phyloP scores from a whole-genome alignment of 2,329 filamentous ascomycete species.

The Balansia obtecta region DNA sequence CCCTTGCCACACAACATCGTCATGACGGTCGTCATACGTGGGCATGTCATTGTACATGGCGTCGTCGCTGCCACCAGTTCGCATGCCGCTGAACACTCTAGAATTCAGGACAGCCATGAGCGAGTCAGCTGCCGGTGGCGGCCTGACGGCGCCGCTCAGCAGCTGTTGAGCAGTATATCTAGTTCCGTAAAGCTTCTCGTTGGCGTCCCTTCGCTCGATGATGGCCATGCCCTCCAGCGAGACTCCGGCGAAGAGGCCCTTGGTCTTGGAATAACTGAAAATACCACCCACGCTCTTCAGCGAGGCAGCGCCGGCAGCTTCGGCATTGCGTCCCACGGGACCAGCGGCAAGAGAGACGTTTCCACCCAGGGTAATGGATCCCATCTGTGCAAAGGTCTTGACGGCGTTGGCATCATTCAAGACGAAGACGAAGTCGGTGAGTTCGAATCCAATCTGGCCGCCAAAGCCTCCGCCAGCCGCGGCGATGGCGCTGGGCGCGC shows the following conservation, averaged over 20 bases:
- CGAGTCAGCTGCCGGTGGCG: constrained; percentile 71
- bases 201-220: constrained; percentile 90
- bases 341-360: constrained; percentile 95
- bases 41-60: constrained; percentile 89
- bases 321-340: constrained; percentile 85
- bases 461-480: constrained; percentile 74
- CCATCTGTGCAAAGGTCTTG: constrained; percentile 85
- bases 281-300: constrained; percentile 80
- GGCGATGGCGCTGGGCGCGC: constrained; percentile 68
- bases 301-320: constrained; percentile 88
- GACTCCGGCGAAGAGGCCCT: constrained; percentile 91
- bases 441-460: constrained; percentile 75
- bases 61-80: constrained; percentile 35
- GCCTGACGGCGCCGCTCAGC: constrained; percentile 62
- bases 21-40: constrained; percentile 72
- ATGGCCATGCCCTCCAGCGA: constrained; percentile 87
- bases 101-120: constrained; percentile 79
- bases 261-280: constrained; percentile 96
- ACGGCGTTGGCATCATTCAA: constrained; percentile 85
- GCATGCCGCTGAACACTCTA: constrained; percentile 63
- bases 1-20: constrained; percentile 76
- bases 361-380: constrained; percentile 82
- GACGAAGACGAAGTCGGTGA: constrained; percentile 96
- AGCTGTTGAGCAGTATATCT: constrained; percentile 72
- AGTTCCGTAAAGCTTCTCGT: constrained; percentile 87